Base-by-base conservation (phyloP, 441 rosid genomes). In the Pelargonium citronellum region DNA sequence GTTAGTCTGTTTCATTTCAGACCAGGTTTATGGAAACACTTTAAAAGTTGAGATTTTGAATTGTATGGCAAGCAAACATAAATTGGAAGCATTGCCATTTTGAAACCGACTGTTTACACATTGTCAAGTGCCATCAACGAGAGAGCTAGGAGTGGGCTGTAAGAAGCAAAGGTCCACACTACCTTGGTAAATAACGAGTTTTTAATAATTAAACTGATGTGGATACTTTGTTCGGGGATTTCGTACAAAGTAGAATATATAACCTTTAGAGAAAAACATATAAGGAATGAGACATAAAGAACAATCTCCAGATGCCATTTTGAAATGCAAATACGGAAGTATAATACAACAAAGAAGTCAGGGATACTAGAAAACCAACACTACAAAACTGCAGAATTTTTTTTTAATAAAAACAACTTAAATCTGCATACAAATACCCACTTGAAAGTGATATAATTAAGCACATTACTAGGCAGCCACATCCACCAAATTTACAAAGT, bases 401-500 rank as follows among this genome's bases (percentile, higher is more conserved):
- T 57, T 57, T 47, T 57, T 57, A 19, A 16, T 22, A 3, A 7
- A 57, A 37, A 37, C 41, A 37, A 19, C 62, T 57, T 57, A 24
- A 57, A 57, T 57, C 62, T 17, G 62, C 62, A 19, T 57, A 57
- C 61, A 37, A 37, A 37, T 37, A 55, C 24, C 7, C 61, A 55
- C 61, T 16, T 55, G 10, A 55, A 20, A 19, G 27, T 17, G 62
- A 57, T 16, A 8, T 55, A 55, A 37, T 5, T 37, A 5, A 55
- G 22, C 20, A 55, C 61, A 55, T 17, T 37, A 17, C 24, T 57
- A 17, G 27, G 62, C 62, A 10, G 62, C 62, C 62, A 53, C 61
- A 55, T 55, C 61, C 61, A 8, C 62, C 62, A 8, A 22, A 57
- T 57, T 57, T 57, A 57, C 62, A 57, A 17, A 19, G 62, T 9